phyloP scores from a whole-genome alignment of 2,329 filamentous ascomycete genomes.

The Hortaea werneckii region DNA sequence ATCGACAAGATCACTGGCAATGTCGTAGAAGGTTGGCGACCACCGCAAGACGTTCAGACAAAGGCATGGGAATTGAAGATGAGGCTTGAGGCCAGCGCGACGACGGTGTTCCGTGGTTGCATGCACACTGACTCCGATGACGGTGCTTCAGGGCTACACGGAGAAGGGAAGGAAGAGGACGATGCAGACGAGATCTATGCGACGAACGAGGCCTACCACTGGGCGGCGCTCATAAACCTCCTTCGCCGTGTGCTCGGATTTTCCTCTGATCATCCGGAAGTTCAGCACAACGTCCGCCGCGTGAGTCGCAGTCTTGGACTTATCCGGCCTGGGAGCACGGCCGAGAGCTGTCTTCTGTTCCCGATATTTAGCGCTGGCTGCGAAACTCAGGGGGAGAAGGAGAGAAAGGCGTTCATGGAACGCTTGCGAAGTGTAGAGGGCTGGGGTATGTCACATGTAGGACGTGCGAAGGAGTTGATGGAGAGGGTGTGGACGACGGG shows the following conservation, averaged over 20 bases:
- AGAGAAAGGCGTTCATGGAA: constrained; percentile 52
- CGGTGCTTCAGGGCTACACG: constrained; percentile 15
- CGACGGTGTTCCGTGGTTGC: constrained; percentile 33
- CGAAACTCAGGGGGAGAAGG: constrained; percentile 49
- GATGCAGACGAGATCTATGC: constrained; percentile 57
- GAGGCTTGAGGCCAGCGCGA: constrained; percentile 49
- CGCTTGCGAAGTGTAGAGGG: constrained; percentile 59
- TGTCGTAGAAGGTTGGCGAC: constrained; percentile 47
- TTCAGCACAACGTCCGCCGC: constrained; percentile 52
- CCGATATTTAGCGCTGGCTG: constrained; percentile 78
- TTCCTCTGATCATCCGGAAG: constrained; percentile 45
- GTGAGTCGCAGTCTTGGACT: constrained; percentile 54
- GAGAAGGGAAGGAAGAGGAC: constrained; percentile 39
- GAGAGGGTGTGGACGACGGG: constrained; percentile 59
- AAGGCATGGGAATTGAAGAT: constrained; percentile 51
- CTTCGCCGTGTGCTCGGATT: constrained; percentile 62
- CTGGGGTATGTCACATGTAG: constrained; percentile 66
- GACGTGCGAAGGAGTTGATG: constrained; percentile 52
- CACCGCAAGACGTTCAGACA: constrained; percentile 42
- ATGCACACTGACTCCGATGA: constrained; percentile 30
- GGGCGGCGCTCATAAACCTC: constrained; percentile 66
- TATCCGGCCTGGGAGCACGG: constrained; percentile 56
- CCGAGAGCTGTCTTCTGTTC: constrained; percentile 66
- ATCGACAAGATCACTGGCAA: constrained; percentile 43
- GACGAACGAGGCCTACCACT: constrained; percentile 70